Evolutionary conservation across 2,329 filamentous ascomycete species (phyloP).

Genomic region (Fusarium poae): DNA sequence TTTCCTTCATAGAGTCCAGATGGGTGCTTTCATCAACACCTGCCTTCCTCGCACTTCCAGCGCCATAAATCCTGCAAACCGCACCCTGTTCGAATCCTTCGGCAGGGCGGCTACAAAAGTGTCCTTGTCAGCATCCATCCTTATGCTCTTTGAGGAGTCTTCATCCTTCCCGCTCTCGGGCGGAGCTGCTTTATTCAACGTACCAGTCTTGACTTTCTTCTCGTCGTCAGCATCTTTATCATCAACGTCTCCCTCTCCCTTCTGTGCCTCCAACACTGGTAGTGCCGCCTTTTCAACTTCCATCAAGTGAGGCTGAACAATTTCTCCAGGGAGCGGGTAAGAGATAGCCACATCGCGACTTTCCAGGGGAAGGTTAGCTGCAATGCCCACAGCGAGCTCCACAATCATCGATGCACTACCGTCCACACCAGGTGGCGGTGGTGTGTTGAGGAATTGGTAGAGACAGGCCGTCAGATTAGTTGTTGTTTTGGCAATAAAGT

Average conservation of each 20-base stretch:
- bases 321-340: conserved; percentile 83
- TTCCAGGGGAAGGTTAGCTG: conserved; percentile 88
- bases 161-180: conserved; percentile 38
- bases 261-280: conserved; percentile 68
- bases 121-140: conserved; percentile 57
- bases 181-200: conserved; percentile 49
- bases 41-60: conserved; percentile 82
- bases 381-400: conserved; percentile 88
- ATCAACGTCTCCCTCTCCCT: conserved; percentile 59
- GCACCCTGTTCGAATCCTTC: conserved; percentile 69
- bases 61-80: conserved; percentile 80
- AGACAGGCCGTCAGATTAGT: conserved; percentile 76
- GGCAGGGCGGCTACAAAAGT: conserved; percentile 53
- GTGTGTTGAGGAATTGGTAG: conserved; percentile 79
- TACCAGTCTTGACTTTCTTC: conserved; percentile 65
- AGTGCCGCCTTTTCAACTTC: conserved; percentile 82
- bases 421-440: conserved; percentile 83
- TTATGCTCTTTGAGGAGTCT: conserved; percentile 49
- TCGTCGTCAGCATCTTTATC: conserved; percentile 59
- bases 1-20: conserved; percentile 67
- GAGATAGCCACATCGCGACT: conserved; percentile 90
- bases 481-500: conserved; percentile 78
- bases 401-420: conserved; percentile 93
- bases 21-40: conserved; percentile 80
- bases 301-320: conserved; percentile 81